Evolutionary conservation across 2,329 filamentous ascomycete species (phyloP).

Genomic region (Stemphylium vesicarium): DNA sequence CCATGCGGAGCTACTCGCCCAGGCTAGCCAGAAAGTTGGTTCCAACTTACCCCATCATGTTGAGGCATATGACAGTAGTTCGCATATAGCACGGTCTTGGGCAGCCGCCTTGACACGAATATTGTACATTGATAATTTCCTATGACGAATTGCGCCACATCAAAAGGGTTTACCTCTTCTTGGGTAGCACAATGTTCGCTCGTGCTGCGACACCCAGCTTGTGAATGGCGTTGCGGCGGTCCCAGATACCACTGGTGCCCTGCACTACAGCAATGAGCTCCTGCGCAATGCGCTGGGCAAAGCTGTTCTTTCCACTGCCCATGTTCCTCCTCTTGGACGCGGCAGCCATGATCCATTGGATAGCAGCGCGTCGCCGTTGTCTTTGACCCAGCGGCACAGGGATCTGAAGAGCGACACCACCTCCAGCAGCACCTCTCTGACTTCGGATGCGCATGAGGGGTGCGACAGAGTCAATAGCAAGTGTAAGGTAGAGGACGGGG

Average conservation of each 20-base stretch:
- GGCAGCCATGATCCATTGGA: conserved; percentile 88
- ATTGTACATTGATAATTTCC: conserved; percentile 5
- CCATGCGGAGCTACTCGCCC: conserved; percentile 18
- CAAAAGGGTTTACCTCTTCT: conserved; percentile 32
- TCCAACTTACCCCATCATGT: conserved; percentile 4
- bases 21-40: neutral
- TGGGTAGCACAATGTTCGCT: conserved; percentile 66
- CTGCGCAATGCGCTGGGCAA: conserved; percentile 80
- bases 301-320: conserved; percentile 73
- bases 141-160: neutral
- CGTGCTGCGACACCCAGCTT: conserved; percentile 79
- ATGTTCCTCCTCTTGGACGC: conserved; percentile 77
- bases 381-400: conserved; percentile 77
- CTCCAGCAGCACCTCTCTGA: conserved; percentile 80
- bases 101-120: neutral
- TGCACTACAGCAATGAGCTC: conserved; percentile 89
- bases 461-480: conserved; percentile 91
- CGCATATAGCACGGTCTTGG: neutral
- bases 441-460: conserved; percentile 82
- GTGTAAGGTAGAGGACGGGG: conserved; percentile 85
- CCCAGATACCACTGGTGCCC: conserved; percentile 84
- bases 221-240: conserved; percentile 77
- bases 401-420: conserved; percentile 82
- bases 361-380: conserved; percentile 77
- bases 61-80: neutral